These are phyloP conservation scores for Rhizopogon sp. DNA, from an alignment of 768 basidiomycete genomes.

Conservation along the genomic window DNA sequence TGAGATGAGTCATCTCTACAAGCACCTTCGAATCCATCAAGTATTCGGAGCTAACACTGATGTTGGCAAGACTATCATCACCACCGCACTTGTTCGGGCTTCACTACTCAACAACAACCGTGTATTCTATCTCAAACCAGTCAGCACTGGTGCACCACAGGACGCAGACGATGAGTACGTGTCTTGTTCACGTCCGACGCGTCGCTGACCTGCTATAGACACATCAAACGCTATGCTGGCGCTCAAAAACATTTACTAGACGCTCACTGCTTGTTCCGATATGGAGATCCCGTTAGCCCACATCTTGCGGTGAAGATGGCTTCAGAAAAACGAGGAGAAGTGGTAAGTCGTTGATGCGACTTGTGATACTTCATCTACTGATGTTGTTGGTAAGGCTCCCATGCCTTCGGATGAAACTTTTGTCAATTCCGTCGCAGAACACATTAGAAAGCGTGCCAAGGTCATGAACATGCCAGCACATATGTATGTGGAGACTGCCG, in stretches of 20 bases:
- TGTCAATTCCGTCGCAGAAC: conserved; percentile 54
- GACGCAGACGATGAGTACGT: conserved; percentile 84
- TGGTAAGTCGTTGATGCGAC: conserved; percentile 11
- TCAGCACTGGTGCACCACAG: conserved; percentile 78
- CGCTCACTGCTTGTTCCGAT: conserved; percentile 75
- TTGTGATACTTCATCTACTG: conserved; percentile 1
- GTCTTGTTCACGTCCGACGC: not conserved
- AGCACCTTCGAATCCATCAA: conserved; percentile 81
- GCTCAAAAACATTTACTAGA: conserved; percentile 36
- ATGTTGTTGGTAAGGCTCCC: conserved; percentile 16
- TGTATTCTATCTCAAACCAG: conserved; percentile 80
- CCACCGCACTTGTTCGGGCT: conserved; percentile 77
- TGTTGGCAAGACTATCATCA: conserved; percentile 92
- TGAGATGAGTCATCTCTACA: conserved; percentile 78
- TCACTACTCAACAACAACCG: conserved; percentile 51
- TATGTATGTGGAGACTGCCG: conserved; percentile 91
- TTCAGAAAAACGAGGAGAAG: conserved; percentile 25
- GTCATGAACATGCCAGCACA: conserved; percentile 32
- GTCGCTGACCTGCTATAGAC: conserved; percentile 38
- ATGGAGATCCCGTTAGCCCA: conserved; percentile 87
- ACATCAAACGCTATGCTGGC: conserved; percentile 54
- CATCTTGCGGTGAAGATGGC: conserved; percentile 75
- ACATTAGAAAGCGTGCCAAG: conserved; percentile 52
- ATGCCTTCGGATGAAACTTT: conserved; percentile 63
- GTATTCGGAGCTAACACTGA: conserved; percentile 95